Base-by-base conservation (phyloP, 2,329 filamentous ascomycete species). In the Neonectria neomacrospora region DNA sequence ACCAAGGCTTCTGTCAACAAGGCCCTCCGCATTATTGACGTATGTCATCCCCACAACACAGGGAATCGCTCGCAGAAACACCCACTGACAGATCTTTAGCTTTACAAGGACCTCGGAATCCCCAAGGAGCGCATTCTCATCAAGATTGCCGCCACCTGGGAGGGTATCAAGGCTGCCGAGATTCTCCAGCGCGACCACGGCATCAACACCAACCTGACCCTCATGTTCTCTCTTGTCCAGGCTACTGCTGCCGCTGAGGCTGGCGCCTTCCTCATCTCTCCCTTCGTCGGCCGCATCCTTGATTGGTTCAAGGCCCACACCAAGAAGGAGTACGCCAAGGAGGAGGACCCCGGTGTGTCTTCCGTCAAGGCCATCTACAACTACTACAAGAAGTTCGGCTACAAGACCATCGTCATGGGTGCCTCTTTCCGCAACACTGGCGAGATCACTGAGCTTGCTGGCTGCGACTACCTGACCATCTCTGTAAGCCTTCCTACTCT, bases 311-410 rank as follows among this genome's bases (percentile, higher is more conserved):
- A 99, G 93, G 93, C 93, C 64, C 85, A 90, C 74, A 92, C 90
- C 81, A 97, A 97, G 90, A 94, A 96, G 88, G 92, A 96, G 73
- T 99, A 94, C 90, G 77, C 86, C 79, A 88, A 93, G 80, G 85
- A 92, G 82, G 92, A 97, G 81, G 96, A 99, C 86, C 96, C 96
- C 61, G 96, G 96, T 86, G 96, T 99, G 82, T 88, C 93, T 85
- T 95, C 91, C 71, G 96, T 99, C 78, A 88, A 95, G 87, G 79
- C 76, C 81, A 99, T 99, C 86, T 99, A 91, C 90, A 96, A 99
- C 89, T 99, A 99, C 92, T 99, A 99, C 91, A 99, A 99, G 93
- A 98, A 98, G 88, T 93, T 85, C 81, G 93, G 92, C 81, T 97
- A 99, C 91, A 97, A 97, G 76, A 99, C 96, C 81, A 97, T 98